Conservation (phyloP, 495 filamentous ascomycete species). For the Penicillium malachiteum region DNA sequence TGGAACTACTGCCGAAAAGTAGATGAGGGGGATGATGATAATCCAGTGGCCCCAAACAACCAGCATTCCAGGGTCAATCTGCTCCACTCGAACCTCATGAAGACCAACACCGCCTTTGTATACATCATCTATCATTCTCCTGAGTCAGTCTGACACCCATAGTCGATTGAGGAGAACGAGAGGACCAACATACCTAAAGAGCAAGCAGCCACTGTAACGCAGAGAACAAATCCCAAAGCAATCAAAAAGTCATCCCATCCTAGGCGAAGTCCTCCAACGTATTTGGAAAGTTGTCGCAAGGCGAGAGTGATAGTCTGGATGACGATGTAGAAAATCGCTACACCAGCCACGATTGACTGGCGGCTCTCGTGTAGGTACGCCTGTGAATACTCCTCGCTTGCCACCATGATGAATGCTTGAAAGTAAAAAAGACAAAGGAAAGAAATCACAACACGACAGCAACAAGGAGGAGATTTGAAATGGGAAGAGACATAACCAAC, state of each 20-base stretch:
- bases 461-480: too few species aligned
- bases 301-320: not conserved
- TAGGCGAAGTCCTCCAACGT: not conserved
- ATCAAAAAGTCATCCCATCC: not conserved
- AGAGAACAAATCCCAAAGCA: not conserved
- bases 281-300: not conserved
- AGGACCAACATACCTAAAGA: not conserved
- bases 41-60: not conserved
- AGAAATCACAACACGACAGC: too few species aligned
- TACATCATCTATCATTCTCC: not conserved
- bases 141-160: not conserved
- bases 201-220: not conserved
- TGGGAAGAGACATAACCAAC: too few species aligned
- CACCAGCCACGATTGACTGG: not conserved
- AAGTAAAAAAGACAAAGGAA: not conserved
- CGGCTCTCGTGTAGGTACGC: not conserved
- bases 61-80: not conserved
- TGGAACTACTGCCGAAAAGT: not conserved
- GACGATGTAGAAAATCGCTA: not conserved
- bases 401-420: not conserved
- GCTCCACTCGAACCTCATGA: not conserved
- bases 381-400: not conserved
- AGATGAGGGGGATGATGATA: not conserved
- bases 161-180: not conserved
- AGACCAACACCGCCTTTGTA: not conserved